Evolutionary conservation across 2,329 filamentous ascomycete genomes (phyloP).

Genomic region (Fusarium staphyleae): DNA sequence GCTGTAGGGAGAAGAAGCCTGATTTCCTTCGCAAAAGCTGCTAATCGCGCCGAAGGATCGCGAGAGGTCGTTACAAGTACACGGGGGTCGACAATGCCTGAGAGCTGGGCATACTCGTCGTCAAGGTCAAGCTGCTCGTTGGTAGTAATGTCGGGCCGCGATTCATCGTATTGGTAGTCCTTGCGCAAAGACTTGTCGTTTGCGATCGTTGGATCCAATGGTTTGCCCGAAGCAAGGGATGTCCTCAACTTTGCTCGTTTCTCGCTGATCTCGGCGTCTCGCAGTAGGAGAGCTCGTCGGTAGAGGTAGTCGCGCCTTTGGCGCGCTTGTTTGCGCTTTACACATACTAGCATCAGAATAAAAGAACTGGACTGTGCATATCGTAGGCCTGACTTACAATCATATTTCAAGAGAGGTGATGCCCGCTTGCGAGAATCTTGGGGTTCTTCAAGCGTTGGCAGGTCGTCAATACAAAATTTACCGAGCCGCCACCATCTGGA

Average conservation of each 20-base stretch:
- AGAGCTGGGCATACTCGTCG: conserved; percentile 89
- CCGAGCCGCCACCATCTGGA: conserved; percentile 11
- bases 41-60: conserved; percentile 82
- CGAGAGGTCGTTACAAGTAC: conserved; percentile 91
- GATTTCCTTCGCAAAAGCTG: conserved; percentile 93
- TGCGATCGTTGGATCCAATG: conserved; percentile 80
- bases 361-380: too few relatives aligned
- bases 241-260: conserved; percentile 87
- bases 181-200: conserved; percentile 84
- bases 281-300: conserved; percentile 82
- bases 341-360: conserved; percentile 28
- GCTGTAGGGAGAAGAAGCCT: conserved; percentile 82
- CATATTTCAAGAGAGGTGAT: conserved; percentile 33
- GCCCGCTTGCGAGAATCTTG: conserved; percentile 6
- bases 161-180: conserved; percentile 95
- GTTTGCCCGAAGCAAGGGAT: conserved; percentile 87
- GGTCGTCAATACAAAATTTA: conserved; percentile 26
- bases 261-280: conserved; percentile 91
- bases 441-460: conserved; percentile 14
- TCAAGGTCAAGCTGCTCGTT: conserved; percentile 79
- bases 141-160: conserved; percentile 69
- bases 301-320: conserved; percentile 72
- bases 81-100: conserved; percentile 88
- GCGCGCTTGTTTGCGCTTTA: conserved; percentile 52
- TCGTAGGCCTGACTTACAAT: conserved; percentile 43